Conservation (phyloP, 2,329 filamentous ascomycete genomes). For the Monosporascus sp. region DNA sequence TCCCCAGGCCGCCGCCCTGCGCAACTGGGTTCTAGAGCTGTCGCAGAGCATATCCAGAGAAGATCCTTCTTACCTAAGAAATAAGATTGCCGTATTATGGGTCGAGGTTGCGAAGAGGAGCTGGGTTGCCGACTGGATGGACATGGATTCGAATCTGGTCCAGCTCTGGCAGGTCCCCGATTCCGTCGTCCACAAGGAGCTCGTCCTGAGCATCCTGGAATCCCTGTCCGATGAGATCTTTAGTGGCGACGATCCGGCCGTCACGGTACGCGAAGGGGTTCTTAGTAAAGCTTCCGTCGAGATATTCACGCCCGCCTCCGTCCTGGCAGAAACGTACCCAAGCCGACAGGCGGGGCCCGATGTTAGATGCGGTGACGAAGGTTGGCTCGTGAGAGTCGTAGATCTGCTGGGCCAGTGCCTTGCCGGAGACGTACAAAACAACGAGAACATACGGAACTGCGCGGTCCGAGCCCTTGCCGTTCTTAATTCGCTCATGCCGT, state of each 20-base stretch:
- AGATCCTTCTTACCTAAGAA: constrained; percentile 79
- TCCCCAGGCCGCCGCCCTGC: constrained; percentile 63
- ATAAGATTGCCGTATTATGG: constrained; percentile 94
- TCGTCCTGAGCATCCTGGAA: constrained; percentile 85
- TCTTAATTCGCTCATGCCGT: constrained; percentile 73
- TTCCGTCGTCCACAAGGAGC: constrained; percentile 65
- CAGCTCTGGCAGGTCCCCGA: constrained; percentile 72
- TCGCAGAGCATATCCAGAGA: constrained; percentile 64
- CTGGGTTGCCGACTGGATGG: constrained; percentile 90
- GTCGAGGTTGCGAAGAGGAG: constrained; percentile 88
- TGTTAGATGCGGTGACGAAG: constrained; percentile 73
- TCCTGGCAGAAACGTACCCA: constrained; percentile 72
- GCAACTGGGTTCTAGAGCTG: constrained; percentile 73
- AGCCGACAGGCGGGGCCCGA: constrained; percentile 63
- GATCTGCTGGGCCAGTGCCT: constrained; percentile 70
- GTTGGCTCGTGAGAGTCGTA: constrained; percentile 78
- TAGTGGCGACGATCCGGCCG: constrained; percentile 80
- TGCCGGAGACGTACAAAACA: constrained; percentile 56
- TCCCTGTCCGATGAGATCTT: constrained; percentile 93
- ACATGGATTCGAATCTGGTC: constrained; percentile 84
- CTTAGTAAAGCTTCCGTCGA: constrained; percentile 89
- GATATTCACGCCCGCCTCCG: constrained; percentile 76
- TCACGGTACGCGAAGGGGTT: constrained; percentile 74
- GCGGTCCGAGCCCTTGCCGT: constrained; percentile 73
- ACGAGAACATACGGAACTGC: constrained; percentile 62